Conservation (phyloP, 2,329 filamentous ascomycete species). For the Falciphora oryzae region DNA sequence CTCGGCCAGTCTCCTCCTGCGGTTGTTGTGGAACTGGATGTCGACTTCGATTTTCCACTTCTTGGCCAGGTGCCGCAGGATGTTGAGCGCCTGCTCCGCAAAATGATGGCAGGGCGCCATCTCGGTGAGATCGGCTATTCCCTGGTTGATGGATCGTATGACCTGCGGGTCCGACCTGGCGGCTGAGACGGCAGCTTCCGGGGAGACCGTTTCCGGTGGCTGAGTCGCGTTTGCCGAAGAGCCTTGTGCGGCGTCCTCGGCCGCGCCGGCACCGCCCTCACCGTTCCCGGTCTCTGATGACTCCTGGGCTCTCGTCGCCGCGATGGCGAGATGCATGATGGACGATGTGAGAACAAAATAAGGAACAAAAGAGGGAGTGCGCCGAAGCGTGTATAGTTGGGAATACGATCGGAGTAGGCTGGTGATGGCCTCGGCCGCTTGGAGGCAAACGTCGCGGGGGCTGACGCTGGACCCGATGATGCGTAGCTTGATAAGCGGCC, state of each 20-base stretch:
- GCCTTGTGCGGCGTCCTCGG: not conserved
- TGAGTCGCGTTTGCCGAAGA: not conserved
- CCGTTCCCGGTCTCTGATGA: not conserved
- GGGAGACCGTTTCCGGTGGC: constrained; percentile 5
- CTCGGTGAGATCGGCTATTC: constrained; percentile 51
- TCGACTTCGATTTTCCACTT: constrained; percentile 54
- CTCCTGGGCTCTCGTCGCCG: constrained; percentile 25
- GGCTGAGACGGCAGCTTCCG: constrained; percentile 8
- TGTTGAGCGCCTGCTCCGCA: constrained; percentile 54
- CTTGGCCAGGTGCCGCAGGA: constrained; percentile 49
- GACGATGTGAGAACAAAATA: constrained; percentile 56
- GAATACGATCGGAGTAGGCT: constrained; percentile 51
- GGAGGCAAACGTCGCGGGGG: constrained; percentile 60
- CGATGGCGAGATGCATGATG: constrained; percentile 56
- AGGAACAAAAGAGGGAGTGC: constrained; percentile 55
- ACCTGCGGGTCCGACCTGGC: constrained; percentile 34
- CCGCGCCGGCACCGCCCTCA: constrained; percentile 16
- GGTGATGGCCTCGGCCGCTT: constrained; percentile 55
- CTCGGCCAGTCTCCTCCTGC: constrained; percentile 6
- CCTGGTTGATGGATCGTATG: constrained; percentile 42
- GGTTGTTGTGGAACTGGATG: constrained; percentile 24
- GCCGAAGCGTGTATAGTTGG: constrained; percentile 50
- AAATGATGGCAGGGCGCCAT: constrained; percentile 58
- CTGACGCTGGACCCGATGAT: constrained; percentile 58
- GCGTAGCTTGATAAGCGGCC: constrained; percentile 60